Conservation (phyloP, 805 yeast species). For the Ogataea pilisensis region DNA sequence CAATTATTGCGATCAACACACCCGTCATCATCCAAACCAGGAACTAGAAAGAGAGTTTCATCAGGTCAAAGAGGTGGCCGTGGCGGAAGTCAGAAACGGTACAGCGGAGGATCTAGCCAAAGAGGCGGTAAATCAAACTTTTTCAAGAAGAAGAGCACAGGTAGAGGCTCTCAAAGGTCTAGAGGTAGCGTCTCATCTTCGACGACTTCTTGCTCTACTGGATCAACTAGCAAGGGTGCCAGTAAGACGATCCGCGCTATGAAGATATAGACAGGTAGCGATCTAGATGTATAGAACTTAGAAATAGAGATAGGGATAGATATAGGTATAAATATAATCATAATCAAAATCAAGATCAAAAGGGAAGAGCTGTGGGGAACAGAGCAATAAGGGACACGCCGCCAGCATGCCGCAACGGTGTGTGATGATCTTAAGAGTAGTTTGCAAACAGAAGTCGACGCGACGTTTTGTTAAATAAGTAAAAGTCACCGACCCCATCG, state of each 20-base stretch:
- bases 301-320: not conserved
- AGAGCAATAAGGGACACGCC: no score
- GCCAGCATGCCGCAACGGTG: no score
- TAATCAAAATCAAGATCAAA: not conserved
- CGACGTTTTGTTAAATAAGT: no score
- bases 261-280: conserved; percentile 5
- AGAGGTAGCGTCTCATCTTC: conserved; percentile 5
- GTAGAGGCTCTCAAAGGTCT: not conserved
- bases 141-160: not conserved
- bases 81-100: not conserved
- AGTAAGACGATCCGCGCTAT: conserved; percentile 14
- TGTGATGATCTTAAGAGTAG: no score
- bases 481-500: no score
- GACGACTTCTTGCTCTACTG: conserved; percentile 1
- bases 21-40: conserved; percentile 2
- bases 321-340: no score
- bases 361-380: no score
- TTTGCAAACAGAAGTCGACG: no score
- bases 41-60: not conserved
- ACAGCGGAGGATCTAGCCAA: conserved; percentile 9
- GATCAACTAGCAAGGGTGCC: conserved; percentile 1
- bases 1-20: conserved; percentile 9
- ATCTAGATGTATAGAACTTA: not conserved
- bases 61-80: conserved; percentile 2
- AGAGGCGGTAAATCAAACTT: conserved; percentile 10